A percentile compares a stretch with the other conserved stretches of the same genome.
Conservation (phyloP, 805 yeast genomes). For the Teunomyces stri region DNA sequence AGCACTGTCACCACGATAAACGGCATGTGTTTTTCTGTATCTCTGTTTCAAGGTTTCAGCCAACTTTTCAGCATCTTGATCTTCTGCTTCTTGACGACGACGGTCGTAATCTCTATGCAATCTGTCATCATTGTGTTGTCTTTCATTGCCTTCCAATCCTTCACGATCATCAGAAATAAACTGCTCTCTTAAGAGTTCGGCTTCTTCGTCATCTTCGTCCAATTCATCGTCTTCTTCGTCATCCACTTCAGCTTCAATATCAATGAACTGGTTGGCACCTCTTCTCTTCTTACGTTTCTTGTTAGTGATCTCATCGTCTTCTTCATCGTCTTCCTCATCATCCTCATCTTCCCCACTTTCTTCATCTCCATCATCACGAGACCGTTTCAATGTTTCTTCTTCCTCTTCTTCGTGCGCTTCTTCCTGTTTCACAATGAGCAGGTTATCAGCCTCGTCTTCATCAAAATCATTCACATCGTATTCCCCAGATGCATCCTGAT, state of each 20-base stretch:
- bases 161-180: constrained; percentile 74
- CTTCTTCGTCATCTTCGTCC: constrained; percentile 86
- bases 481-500: neutral
- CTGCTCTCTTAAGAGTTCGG: constrained; percentile 81
- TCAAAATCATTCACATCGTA: constrained; percentile 2
- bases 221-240: constrained; percentile 94
- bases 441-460: constrained; percentile 11
- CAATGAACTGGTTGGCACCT: constrained; percentile 80
- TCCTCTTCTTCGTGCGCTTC: constrained; percentile 8
- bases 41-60: constrained; percentile 91
- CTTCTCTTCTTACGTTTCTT: constrained; percentile 46
- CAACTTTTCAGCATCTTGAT: constrained; percentile 90
- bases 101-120: constrained; percentile 90
- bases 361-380: constrained; percentile 16
- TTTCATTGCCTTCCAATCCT: constrained; percentile 29
- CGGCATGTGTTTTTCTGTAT: constrained; percentile 82
- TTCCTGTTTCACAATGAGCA: constrained; percentile 13
- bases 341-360: constrained; percentile 49
- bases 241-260: constrained; percentile 98
- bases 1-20: constrained; percentile 81
- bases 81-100: constrained; percentile 79
- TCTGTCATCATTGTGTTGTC: constrained; percentile 58
- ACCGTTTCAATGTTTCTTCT: constrained; percentile 5
- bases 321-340: constrained; percentile 51
- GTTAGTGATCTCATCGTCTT: constrained; percentile 50